phyloP scores from a whole-genome alignment of 139 green algal species.

The Volvox reticuliferus region DNA sequence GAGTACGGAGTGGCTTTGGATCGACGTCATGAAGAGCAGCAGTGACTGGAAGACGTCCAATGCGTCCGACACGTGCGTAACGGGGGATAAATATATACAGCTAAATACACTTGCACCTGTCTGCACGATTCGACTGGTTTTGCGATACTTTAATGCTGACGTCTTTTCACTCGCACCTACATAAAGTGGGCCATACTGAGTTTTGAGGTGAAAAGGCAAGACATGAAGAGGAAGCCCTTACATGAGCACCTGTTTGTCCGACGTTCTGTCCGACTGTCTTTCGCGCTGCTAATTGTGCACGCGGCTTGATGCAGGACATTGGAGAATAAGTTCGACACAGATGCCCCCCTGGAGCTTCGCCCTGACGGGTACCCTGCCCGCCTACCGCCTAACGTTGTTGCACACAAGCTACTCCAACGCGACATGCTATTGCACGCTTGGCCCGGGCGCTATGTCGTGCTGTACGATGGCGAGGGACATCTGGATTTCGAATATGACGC shows the following conservation, averaged over 20 bases:
- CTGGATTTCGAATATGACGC: conserved; percentile 55
- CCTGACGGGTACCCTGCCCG: conserved; percentile 52
- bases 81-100: no score
- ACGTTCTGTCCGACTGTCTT: no score
- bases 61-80: conserved; percentile 48
- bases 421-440: conserved; percentile 49
- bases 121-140: no score
- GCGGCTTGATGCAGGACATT: background rate
- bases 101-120: no score
- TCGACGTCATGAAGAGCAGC: conserved; percentile 49
- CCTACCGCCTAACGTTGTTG: conserved; percentile 44
- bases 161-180: no score
- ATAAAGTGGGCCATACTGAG: no score
- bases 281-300: no score
- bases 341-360: conserved; percentile 19
- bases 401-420: conserved; percentile 56
- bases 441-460: conserved; percentile 50
- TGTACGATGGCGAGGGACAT: conserved; percentile 50
- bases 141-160: no score
- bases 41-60: conserved; percentile 41
- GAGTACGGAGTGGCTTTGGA: conserved; percentile 44
- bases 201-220: no score
- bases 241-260: no score
- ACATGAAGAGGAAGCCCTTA: no score
- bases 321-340: conserved; percentile 41